phyloP scores from a whole-genome alignment of 352 stramenopile species.

The Globisporangium polare region DNA sequence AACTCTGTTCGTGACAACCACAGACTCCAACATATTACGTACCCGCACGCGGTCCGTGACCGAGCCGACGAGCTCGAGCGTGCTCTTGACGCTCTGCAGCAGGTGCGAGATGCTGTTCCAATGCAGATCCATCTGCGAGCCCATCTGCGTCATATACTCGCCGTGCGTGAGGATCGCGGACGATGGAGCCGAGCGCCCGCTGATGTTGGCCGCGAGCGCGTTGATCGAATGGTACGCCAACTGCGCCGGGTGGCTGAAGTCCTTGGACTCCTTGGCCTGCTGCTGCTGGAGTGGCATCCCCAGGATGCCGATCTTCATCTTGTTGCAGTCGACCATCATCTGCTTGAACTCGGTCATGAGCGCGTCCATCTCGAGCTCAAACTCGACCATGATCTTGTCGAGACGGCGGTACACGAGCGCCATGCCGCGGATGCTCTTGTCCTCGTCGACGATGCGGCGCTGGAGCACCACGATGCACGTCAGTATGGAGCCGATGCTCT shows the following conservation, averaged over 20 bases:
- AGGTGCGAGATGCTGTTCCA: constrained; percentile 85
- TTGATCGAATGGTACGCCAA: constrained; percentile 85
- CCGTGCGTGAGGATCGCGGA: constrained; percentile 75
- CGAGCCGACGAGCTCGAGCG: constrained; percentile 54
- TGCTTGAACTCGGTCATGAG: constrained; percentile 70
- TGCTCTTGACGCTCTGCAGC: constrained; percentile 75
- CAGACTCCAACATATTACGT: constrained; percentile 12
- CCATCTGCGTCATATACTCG: constrained; percentile 87
- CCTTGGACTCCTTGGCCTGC: constrained; percentile 48
- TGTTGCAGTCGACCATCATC: constrained; percentile 66
- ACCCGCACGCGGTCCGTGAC: constrained; percentile 67
- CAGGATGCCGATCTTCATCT: constrained; percentile 80
- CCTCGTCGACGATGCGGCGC: constrained; percentile 64
- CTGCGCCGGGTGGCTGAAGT: constrained; percentile 58
- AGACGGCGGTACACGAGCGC: constrained; percentile 69
- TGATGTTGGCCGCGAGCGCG: constrained; percentile 66
- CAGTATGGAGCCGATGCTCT: constrained; percentile 65
- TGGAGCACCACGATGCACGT: constrained; percentile 74
- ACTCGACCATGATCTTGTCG: constrained; percentile 45
- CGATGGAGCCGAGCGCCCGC: constrained; percentile 47
- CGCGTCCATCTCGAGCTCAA: constrained; percentile 68
- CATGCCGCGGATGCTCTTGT: constrained; percentile 80
- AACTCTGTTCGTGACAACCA: background rate
- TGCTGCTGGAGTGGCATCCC: constrained; percentile 72
- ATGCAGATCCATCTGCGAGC: constrained; percentile 80